Evolutionary conservation across 257 asterid genomes (phyloP).

Genomic region (Nicotiana attenuata): DNA sequence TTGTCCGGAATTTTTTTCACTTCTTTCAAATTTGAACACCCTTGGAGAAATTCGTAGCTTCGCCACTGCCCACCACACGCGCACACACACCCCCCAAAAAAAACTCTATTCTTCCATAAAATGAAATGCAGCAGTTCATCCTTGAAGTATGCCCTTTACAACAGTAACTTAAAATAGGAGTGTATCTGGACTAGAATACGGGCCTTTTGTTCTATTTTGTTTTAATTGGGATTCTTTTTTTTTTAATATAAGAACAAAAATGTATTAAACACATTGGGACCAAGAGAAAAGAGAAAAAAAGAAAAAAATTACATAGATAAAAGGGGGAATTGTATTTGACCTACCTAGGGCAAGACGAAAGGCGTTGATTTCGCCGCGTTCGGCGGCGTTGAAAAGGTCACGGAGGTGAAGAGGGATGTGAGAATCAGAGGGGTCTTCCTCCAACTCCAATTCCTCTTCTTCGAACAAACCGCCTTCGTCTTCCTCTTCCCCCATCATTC

Average conservation of each 20-base stretch:
- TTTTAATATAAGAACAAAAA: no score
- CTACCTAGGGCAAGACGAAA: constrained; percentile 1
- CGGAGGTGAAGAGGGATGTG: constrained; percentile 3
- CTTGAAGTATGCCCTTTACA: background rate
- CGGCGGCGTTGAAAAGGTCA: background rate
- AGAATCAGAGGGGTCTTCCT: background rate
- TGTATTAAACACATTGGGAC: no score
- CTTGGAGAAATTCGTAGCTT: no score
- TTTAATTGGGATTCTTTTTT: no score
- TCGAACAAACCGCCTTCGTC: constrained; percentile 7
- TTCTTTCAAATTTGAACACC: no score
- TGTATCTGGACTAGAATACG: no score
- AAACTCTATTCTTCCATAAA: background rate
- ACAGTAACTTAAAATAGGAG: background rate
- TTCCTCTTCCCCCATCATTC: constrained; percentile 1
- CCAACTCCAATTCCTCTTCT: background rate
- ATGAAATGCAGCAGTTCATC: background rate
- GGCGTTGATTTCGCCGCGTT: background rate
- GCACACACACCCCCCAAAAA: background rate
- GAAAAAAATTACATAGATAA: no score
- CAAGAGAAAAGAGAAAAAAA: no score
- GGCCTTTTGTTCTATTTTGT: no score
- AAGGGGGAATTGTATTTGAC: no score
- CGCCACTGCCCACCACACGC: no score
- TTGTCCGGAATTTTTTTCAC: no score